These are phyloP conservation scores for Verticillium isaacii DNA, from an alignment of 2,329 filamentous ascomycete species.

Conservation along the genomic window DNA sequence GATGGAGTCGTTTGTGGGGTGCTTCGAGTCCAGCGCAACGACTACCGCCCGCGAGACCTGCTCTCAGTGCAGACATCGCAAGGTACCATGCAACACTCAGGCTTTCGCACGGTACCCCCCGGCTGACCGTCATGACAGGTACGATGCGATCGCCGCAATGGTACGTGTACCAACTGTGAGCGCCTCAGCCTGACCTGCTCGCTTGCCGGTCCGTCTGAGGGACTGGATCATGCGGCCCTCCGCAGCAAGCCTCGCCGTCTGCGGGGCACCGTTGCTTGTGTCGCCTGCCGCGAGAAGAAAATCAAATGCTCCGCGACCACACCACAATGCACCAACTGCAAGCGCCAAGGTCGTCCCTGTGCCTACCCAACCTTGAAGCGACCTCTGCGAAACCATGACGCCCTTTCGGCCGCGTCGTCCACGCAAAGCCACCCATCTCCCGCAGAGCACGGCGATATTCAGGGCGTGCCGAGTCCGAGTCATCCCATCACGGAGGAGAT, in stretches of 20 bases:
- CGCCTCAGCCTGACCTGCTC: conserved; percentile 28
- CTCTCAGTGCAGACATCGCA: conserved; percentile 17
- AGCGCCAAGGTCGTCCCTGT: conserved; percentile 13
- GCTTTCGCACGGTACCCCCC: not conserved
- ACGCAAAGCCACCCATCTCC: not conserved
- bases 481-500: conserved; percentile 11
- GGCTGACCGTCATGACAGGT: conserved; percentile 6
- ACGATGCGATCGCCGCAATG: conserved; percentile 24
- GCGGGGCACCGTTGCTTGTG: conserved; percentile 15
- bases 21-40: conserved; percentile 11
- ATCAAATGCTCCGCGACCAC: conserved; percentile 17
- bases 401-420: not conserved
- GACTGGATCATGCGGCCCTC: not conserved
- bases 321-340: conserved; percentile 16
- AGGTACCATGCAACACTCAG: conserved; percentile 2
- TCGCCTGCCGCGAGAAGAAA: conserved; percentile 21
- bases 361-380: conserved; percentile 11
- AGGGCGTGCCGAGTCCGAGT: conserved; percentile 5
- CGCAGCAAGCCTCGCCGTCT: conserved; percentile 14
- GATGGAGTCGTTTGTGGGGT: conserved; percentile 14
- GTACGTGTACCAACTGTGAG: conserved; percentile 25
- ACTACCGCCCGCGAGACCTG: conserved; percentile 15
- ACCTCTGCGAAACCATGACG: not conserved
- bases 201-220: conserved; percentile 13
- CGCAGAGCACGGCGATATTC: not conserved